Evolutionary conservation across 139 green algal species (phyloP).

Genomic region (Trebouxia sp.): DNA sequence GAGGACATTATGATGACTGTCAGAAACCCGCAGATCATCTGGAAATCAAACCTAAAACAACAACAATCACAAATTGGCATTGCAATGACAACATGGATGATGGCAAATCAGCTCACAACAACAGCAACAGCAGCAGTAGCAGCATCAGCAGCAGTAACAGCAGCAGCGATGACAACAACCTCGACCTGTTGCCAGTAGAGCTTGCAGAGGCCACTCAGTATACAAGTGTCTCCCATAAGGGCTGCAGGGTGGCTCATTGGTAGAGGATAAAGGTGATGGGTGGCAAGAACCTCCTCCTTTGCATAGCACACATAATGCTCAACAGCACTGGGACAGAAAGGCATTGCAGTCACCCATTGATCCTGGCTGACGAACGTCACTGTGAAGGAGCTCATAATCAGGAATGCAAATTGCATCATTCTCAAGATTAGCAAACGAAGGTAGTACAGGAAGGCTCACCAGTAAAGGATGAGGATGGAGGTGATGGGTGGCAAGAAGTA

Average conservation of each 20-base stretch:
- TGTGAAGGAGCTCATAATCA: too few relatives aligned
- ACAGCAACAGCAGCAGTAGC: too few relatives aligned
- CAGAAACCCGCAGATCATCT: not conserved
- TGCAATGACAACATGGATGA: too few relatives aligned
- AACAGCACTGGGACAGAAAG: too few relatives aligned
- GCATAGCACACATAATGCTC: not conserved
- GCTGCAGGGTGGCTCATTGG: not conserved
- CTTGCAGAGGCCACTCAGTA: not conserved
- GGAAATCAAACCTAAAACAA: too few relatives aligned
- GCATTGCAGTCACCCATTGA: too few relatives aligned
- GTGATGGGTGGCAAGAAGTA: constrained; percentile 23
- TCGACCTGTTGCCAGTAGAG: too few relatives aligned
- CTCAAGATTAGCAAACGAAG: not conserved
- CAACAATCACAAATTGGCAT: too few relatives aligned
- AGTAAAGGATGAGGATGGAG: constrained; percentile 24
- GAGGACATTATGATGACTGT: not conserved
- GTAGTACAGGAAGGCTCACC: not conserved
- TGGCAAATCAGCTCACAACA: too few relatives aligned
- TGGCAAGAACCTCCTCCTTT: not conserved
- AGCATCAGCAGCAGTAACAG: too few relatives aligned
- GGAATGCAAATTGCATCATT: not conserved
- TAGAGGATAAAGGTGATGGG: not conserved
- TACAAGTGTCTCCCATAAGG: not conserved
- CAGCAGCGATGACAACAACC: too few relatives aligned
- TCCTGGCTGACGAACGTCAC: too few relatives aligned